Evolutionary conservation across 768 basidiomycete genomes (phyloP), one percentile per base, ranked within the genome.

Genomic region (Tricholoma sp.): DNA sequence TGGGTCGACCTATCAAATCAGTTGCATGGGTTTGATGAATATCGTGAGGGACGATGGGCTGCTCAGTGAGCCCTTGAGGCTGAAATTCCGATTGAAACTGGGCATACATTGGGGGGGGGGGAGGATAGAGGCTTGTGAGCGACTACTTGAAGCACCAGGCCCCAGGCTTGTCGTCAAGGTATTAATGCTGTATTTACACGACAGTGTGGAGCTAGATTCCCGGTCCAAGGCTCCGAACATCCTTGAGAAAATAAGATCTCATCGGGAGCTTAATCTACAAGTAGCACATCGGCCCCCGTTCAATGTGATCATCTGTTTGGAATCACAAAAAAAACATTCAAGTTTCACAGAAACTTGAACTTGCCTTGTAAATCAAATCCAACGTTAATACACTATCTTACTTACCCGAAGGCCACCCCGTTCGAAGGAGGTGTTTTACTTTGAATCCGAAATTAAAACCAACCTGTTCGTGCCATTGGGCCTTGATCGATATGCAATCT

Each of bases 1-100:
- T 82, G 4, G 83, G 83, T 35, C 62, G 71, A 54, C 80, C 80
- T 60, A 82, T 76, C 57, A 71, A 63, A 61, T 69, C 65, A 43
- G 67, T 61, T 50, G 63, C 64, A 56, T 63, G 64, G 50, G 58
- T 35, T 57, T 67, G 64, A 57, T 57, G 53, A 47, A 16, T 53
- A 49, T 57, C 45, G 16, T 58, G 52, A 51, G 45, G 12, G n/a
- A n/a, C 53, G 19, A 45, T 27, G 29, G 46, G 34, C 27, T 12
- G 55, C 46, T 56, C 55, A 3, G 46, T 3, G 19, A 18, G 50
- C 8, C 19, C 19, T 52, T 16, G 34, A 32, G 49, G 56, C 21
- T 60, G 59, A 32, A 35, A 35, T 54, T 54, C 53, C 8, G 52
- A 12, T 41, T 58, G 56, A 43, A 64, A 63, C 10, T 64, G 59